These are phyloP conservation scores for Zasmidium cellare DNA, from an alignment of 2,329 filamentous ascomycete species.

Conservation along the genomic window DNA sequence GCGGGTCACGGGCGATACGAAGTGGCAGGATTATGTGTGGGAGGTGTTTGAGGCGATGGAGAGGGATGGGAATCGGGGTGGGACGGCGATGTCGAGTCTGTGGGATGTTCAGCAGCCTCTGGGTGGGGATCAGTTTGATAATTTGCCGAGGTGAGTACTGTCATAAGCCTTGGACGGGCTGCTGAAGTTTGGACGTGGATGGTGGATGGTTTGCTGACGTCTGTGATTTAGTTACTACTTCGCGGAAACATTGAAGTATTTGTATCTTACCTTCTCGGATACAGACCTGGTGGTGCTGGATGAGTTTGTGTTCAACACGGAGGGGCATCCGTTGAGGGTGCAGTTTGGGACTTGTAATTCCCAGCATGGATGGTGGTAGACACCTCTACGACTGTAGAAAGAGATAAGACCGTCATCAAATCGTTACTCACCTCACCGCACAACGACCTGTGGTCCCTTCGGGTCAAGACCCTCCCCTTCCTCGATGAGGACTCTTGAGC, in stretches of 20 bases:
- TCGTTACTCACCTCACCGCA: not conserved
- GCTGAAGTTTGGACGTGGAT: too few relatives aligned
- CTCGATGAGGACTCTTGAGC: not conserved
- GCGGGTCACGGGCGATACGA: constrained; percentile 12
- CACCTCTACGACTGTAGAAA: too few relatives aligned
- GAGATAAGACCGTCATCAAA: too few relatives aligned
- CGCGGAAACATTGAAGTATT: constrained; percentile 53
- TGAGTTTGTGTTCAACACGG: constrained; percentile 52
- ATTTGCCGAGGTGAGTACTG: constrained; percentile 52
- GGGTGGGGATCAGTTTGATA: constrained; percentile 54
- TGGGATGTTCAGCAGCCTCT: constrained; percentile 12
- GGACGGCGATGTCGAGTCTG: constrained; percentile 17
- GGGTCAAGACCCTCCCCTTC: not conserved
- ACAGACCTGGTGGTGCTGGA: constrained; percentile 45
- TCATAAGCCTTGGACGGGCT: too few relatives aligned
- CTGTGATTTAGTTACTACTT: constrained; percentile 68
- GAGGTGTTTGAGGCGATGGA: constrained; percentile 14
- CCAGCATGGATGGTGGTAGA: not conserved
- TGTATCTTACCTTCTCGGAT: constrained; percentile 49
- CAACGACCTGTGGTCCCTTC: not conserved
- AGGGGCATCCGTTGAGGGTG: constrained; percentile 28
- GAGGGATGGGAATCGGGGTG: constrained; percentile 11
- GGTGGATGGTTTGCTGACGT: too few relatives aligned
- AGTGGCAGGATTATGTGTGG: constrained; percentile 18
- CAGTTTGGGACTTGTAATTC: not conserved